Evolutionary conservation across 305 asterid genomes (phyloP), one percentile per base, ranked within the genome.

Genomic region (Ruellia speciosa): DNA sequence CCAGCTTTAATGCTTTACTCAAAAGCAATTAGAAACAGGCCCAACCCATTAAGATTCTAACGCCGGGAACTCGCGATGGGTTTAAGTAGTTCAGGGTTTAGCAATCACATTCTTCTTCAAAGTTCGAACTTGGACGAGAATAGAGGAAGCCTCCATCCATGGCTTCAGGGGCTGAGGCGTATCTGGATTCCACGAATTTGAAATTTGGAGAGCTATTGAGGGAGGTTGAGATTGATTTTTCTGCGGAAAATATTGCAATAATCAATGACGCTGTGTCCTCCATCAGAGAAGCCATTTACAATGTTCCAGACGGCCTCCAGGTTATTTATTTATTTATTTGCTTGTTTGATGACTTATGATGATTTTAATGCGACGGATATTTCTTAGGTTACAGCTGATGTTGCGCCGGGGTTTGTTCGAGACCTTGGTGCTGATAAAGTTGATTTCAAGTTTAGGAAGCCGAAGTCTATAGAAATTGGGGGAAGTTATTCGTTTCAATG

Each of bases 351-450:
- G 47, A 40, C 52, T 47, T 17, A 0, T 53, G 6, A 15, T 54
- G 52, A 35, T 48, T 49, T 52, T 56, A 17, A 49, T 69, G 63
- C 58, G 67, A 56, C 45, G 19, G 54, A 60, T 16, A 50, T 51
- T n/a, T 53, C 47, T 66, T 75, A 92, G 99, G 95, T 93, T 75
- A 77, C 75, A 11, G 86, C 85, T 11, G 83, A 82, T 52, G 65
- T 76, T 70, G 96, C 89, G 4, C 82, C 96, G 0, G 85, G 88
- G 13, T 93, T 93, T 73, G 81, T 93, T 49, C 79, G 79, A 58
- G 99, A 93, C 66, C 66, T 86, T 50, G 84, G 87, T 15, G 97
- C 95, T 17, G 99, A 93, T 69, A 93, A 84, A 68, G 96, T 86
- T 16, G 96, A 79, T 5, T 93, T 93, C 65, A 86, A 77, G 78